phyloP scores from a whole-genome alignment of 371 early-diverging fungal genomes.

The Lichtheimia hyalospora region DNA sequence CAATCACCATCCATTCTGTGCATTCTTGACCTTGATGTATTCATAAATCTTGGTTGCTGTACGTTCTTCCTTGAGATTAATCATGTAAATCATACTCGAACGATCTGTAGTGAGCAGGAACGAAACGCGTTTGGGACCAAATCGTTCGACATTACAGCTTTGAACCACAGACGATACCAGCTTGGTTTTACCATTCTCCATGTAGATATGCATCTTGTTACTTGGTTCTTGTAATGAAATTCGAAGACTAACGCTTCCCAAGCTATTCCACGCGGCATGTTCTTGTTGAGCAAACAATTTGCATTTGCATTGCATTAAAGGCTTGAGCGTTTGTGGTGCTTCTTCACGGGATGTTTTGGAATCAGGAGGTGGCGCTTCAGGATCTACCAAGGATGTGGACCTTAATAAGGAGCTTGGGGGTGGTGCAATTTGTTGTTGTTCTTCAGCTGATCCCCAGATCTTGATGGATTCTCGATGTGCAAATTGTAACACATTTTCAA shows the following conservation, averaged over 20 bases:
- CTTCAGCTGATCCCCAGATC: conserved; percentile 1
- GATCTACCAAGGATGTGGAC: neutral
- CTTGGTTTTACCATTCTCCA: conserved; percentile 43
- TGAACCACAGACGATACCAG: conserved; percentile 40
- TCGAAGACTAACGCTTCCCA: conserved; percentile 37
- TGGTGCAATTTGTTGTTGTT: neutral
- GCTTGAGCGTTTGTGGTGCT: conserved; percentile 40
- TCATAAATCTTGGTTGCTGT: conserved; percentile 41
- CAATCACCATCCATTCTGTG: conserved; percentile 36
- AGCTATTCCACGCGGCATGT: conserved; percentile 41
- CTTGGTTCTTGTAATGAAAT: conserved; percentile 45
- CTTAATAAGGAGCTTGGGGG: neutral
- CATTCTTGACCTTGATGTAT: conserved; percentile 37
- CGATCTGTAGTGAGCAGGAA: conserved; percentile 35
- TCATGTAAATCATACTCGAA: conserved; percentile 43
- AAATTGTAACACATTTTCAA: conserved; percentile 24
- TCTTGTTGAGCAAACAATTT: conserved; percentile 45
- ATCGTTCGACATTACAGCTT: conserved; percentile 42
- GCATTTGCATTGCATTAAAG: conserved; percentile 41
- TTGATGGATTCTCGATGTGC: conserved; percentile 19
- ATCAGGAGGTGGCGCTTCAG: conserved; percentile 1
- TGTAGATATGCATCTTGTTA: conserved; percentile 42
- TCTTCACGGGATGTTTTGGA: conserved; percentile 26
- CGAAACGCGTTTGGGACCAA: conserved; percentile 33
- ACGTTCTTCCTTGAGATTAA: conserved; percentile 44